These are phyloP conservation scores for Ensete ventricosum DNA, from an alignment of 176 grass and related monocot species.

Conservation along the genomic window DNA sequence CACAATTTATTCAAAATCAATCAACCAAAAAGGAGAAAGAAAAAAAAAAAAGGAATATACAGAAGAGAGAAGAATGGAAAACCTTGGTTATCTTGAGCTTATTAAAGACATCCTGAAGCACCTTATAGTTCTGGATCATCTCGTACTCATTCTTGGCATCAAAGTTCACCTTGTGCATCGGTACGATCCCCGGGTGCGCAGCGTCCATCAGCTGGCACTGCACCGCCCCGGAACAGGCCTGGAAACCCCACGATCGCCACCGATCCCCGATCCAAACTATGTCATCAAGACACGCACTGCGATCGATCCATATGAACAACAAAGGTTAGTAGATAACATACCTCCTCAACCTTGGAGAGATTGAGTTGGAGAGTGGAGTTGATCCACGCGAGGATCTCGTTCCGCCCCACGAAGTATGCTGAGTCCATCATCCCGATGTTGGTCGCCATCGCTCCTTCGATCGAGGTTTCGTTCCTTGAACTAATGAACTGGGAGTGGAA, in stretches of 20 bases:
- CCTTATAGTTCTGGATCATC: constrained; percentile 99
- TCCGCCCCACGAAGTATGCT: constrained; percentile 90
- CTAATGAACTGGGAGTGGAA: background rate
- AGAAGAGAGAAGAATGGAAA: background rate
- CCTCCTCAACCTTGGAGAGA: constrained; percentile 96
- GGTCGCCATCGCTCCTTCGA: constrained; percentile 33
- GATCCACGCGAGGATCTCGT: constrained; percentile 96
- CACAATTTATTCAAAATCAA: no score
- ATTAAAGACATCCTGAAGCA: constrained; percentile 96
- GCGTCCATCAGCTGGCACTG: constrained; percentile 91
- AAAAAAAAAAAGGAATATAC: background rate
- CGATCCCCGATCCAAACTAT: no score
- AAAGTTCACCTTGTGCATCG: constrained; percentile 98
- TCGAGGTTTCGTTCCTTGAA: background rate
- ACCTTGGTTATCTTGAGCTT: constrained; percentile 97
- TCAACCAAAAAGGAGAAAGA: background rate
- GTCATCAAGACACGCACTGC: background rate
- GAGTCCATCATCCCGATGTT: constrained; percentile 97
- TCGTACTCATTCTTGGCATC: constrained; percentile 96
- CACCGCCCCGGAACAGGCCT: constrained; percentile 86
- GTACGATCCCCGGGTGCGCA: constrained; percentile 72
- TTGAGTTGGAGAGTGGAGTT: constrained; percentile 87
- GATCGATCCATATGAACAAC: background rate
- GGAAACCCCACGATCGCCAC: background rate
- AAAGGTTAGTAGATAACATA: constrained; percentile 9